Conservation (phyloP, 2,329 filamentous ascomycete genomes). For the Cladosporium colombiae region DNA sequence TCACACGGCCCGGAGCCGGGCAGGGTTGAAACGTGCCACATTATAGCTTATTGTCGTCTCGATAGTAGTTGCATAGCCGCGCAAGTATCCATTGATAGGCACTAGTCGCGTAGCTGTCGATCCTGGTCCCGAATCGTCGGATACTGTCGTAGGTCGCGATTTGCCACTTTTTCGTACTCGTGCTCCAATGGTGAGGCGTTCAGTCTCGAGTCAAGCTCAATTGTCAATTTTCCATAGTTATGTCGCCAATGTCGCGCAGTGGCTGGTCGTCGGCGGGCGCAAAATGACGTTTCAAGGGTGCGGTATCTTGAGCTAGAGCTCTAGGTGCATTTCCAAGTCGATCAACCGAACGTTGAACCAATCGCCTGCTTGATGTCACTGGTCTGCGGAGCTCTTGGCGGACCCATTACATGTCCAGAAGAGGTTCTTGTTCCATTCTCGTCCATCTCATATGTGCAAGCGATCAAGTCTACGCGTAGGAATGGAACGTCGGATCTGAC, state of each 20-base stretch:
- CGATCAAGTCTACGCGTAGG: background rate
- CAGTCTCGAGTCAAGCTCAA: background rate
- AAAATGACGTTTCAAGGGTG: background rate
- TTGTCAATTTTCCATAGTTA: background rate
- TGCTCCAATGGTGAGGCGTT: background rate
- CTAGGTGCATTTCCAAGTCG: background rate
- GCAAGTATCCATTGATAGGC: background rate
- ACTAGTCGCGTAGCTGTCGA: background rate
- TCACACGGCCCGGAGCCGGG: background rate
- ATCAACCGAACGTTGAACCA: background rate
- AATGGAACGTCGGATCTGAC: no score
- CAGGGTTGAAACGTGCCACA: background rate
- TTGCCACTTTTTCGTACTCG: background rate
- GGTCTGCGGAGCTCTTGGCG: background rate
- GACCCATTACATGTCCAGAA: background rate
- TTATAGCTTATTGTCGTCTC: background rate
- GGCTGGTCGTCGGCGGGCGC: background rate
- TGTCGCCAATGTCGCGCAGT: background rate
- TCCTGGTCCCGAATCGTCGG: background rate
- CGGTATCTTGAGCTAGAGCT: background rate
- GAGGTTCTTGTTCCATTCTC: no score
- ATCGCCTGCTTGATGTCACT: background rate
- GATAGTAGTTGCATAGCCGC: background rate
- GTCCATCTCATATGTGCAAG: background rate
- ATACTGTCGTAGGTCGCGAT: background rate